Percentiles rank a stretch among this genome's conserved stretches.
phyloP scores from a whole-genome alignment of 345 rosid species.

The Populus deltoides region DNA sequence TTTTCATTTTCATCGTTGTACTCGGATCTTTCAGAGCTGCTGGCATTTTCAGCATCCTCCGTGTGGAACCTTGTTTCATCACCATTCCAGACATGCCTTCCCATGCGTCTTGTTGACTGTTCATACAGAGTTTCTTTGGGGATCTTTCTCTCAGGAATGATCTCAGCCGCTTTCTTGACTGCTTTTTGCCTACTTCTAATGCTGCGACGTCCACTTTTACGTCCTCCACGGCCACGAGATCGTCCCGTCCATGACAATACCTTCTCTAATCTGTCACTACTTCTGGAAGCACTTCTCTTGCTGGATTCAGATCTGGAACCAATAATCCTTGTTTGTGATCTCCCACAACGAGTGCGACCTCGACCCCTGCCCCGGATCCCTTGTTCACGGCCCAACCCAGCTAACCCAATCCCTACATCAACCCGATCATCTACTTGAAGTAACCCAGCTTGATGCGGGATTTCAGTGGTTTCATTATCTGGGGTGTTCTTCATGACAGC shows the following conservation, averaged over 20 bases:
- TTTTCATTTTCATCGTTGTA: slow-evolving; percentile 44
- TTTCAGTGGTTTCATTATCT: slow-evolving; percentile 26
- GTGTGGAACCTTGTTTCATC: slow-evolving; percentile 36
- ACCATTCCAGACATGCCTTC: slow-evolving; percentile 30
- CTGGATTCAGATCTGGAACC: slow-evolving; percentile 42
- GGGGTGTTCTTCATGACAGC: slow-evolving; percentile 33
- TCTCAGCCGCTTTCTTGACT: slow-evolving; percentile 34
- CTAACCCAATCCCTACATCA: slow-evolving; percentile 32
- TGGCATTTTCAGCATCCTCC: slow-evolving; percentile 45
- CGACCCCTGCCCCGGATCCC: slow-evolving; percentile 46
- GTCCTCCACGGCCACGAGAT: slow-evolving; percentile 45
- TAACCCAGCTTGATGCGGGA: slow-evolving; percentile 32
- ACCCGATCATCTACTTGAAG: slow-evolving; percentile 52
- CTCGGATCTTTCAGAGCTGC: slow-evolving; percentile 64
- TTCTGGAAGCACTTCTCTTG: slow-evolving; percentile 36
- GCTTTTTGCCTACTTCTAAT: slow-evolving; percentile 46
- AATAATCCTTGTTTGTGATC: slow-evolving; percentile 32
- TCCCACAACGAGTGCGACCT: slow-evolving; percentile 42
- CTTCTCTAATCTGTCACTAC: slow-evolving; percentile 23
- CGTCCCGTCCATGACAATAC: slow-evolving; percentile 44
- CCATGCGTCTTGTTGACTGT: slow-evolving; percentile 23
- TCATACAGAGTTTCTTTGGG: slow-evolving; percentile 16
- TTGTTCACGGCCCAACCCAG: slow-evolving; percentile 42
- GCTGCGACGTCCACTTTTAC: slow-evolving; percentile 53
- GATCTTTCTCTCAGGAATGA: slow-evolving; percentile 22